Conservation (phyloP, 305 asterid species). For the Fraxinus floribunda region DNA sequence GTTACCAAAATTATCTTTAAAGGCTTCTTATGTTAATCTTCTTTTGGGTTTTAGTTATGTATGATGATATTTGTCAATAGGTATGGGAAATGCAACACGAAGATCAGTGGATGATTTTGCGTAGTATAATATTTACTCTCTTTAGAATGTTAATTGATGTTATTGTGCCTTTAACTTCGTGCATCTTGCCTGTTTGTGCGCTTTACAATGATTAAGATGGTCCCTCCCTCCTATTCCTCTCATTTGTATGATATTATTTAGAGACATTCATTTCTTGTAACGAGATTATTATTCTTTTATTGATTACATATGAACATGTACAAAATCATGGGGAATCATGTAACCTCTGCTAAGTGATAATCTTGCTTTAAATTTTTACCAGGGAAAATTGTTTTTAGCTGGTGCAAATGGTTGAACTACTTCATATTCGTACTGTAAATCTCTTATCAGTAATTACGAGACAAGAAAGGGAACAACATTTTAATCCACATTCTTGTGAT, state of each 20-base stretch:
- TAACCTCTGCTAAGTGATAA: not conserved
- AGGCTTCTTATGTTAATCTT: not conserved
- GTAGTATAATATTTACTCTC: not conserved
- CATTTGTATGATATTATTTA: not conserved
- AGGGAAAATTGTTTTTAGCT: not conserved
- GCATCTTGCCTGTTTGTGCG: not conserved
- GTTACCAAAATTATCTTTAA: not conserved
- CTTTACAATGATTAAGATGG: slow-evolving; percentile 22
- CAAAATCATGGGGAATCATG: not conserved
- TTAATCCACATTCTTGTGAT: not conserved
- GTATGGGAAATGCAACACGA: not conserved
- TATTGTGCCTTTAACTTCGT: not conserved
- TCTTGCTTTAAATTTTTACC: not conserved
- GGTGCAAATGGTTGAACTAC: not conserved
- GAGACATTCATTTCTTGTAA: not conserved
- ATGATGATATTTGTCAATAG: not conserved
- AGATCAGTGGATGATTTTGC: not conserved
- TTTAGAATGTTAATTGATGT: not conserved
- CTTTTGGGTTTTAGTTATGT: not conserved
- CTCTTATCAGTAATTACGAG: not conserved
- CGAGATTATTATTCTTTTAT: not conserved
- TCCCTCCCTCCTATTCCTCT: slow-evolving; percentile 44
- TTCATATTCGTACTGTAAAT: not conserved
- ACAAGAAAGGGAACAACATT: not conserved
- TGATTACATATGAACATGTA: not conserved